Conservation (phyloP, 495 filamentous ascomycete species). For the Penicillium desertorum region DNA sequence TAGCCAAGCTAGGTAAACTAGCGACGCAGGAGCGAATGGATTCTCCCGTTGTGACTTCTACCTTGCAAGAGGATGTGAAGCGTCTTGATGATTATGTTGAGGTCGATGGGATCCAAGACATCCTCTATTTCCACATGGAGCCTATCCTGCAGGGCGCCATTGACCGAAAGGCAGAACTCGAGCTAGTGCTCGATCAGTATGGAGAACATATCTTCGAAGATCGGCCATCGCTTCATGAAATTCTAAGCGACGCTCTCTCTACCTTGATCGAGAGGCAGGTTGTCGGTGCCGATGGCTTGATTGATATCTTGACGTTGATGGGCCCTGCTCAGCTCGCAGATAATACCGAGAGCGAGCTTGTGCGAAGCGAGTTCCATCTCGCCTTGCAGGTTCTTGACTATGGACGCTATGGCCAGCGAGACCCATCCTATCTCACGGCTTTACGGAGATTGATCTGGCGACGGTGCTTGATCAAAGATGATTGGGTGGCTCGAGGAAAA, state of each 20-base stretch:
- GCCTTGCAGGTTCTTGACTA: constrained; percentile 67
- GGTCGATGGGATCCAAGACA: constrained; percentile 71
- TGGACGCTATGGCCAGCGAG: constrained; percentile 48
- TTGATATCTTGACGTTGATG: constrained; percentile 81
- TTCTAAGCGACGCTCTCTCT: constrained; percentile 65
- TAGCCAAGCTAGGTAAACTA: constrained; percentile 77
- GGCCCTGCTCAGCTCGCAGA: constrained; percentile 34
- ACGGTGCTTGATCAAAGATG: constrained; percentile 72
- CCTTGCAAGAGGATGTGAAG: constrained; percentile 36
- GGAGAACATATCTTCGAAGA: constrained; percentile 54
- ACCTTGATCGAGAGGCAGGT: constrained; percentile 65
- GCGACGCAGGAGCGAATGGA: constrained; percentile 51
- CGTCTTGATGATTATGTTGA: constrained; percentile 60
- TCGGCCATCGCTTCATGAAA: constrained; percentile 59
- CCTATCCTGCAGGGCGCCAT: constrained; percentile 64
- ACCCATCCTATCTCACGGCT: constrained; percentile 51
- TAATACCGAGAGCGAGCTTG: constrained; percentile 39
- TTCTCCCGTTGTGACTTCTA: constrained; percentile 14
- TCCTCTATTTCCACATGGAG: constrained; percentile 59
- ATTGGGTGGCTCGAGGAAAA: constrained; percentile 61
- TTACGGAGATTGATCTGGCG: constrained; percentile 78
- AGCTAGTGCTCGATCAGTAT: constrained; percentile 70
- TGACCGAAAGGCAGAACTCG: constrained; percentile 72
- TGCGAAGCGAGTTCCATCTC: constrained; percentile 61
- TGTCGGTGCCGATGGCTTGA: constrained; percentile 63